These are phyloP conservation scores for Amphibolis antarctica DNA, from an alignment of 106 monocot species.

Conservation along the genomic window DNA sequence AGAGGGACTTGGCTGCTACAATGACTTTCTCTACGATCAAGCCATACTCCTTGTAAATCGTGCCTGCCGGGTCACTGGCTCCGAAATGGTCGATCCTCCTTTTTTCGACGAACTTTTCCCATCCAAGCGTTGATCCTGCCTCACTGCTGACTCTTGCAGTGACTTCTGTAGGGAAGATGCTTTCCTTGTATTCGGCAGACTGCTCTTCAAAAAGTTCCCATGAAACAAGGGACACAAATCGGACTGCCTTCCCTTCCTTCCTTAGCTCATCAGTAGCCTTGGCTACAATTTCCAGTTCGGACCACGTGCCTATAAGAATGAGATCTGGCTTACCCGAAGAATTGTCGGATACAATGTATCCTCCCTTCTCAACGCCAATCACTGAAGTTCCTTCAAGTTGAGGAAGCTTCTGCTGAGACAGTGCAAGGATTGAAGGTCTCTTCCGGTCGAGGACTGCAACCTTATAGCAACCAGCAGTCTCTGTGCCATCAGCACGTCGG, in stretches of 20 bases:
- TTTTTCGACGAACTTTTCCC: slow-evolving; percentile 50
- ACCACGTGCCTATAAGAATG: slow-evolving; percentile 65
- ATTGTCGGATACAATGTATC: slow-evolving; percentile 68
- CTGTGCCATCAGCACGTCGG: slow-evolving; percentile 71
- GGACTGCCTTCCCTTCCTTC: slow-evolving; percentile 65
- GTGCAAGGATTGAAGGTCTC: slow-evolving; percentile 63
- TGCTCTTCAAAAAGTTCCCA: slow-evolving; percentile 88
- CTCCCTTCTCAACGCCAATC: slow-evolving; percentile 73
- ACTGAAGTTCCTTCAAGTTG: slow-evolving; percentile 63
- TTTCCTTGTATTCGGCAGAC: slow-evolving; percentile 60
- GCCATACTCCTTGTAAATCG: slow-evolving; percentile 80
- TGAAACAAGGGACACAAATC: slow-evolving; percentile 68
- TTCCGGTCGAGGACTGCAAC: slow-evolving; percentile 55
- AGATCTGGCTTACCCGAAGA: slow-evolving; percentile 49
- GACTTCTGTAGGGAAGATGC: slow-evolving; percentile 51
- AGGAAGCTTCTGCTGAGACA: slow-evolving; percentile 75
- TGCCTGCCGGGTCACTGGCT: slow-evolving; percentile 81
- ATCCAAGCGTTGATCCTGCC: slow-evolving; percentile 73
- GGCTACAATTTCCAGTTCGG: slow-evolving; percentile 69
- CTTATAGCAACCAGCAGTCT: slow-evolving; percentile 78
- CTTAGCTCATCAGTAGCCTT: slow-evolving; percentile 72
- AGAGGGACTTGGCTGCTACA: slow-evolving; percentile 41
- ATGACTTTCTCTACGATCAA: slow-evolving; percentile 54
- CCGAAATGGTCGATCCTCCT: slow-evolving; percentile 70
- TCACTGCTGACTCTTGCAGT: slow-evolving; percentile 66